Conservation (phyloP, 2,329 filamentous ascomycete species). For the Fusarium phyllophilum region DNA sequence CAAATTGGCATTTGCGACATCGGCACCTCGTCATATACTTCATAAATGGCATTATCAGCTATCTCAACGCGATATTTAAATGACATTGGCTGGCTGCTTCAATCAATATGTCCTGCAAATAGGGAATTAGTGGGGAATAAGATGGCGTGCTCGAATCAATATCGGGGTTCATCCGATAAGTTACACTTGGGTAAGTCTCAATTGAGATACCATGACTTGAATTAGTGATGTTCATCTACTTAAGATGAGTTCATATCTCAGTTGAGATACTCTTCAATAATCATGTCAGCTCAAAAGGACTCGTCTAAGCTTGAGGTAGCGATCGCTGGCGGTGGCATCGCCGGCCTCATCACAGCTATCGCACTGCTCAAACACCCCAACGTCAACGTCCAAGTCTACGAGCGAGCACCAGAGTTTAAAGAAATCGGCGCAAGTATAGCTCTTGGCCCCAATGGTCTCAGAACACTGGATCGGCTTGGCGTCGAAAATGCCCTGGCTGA, state of each 20-base stretch:
- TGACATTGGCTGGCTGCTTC: neutral
- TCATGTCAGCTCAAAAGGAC: neutral
- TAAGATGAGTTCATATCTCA: neutral
- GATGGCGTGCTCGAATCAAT: conserved; percentile 12
- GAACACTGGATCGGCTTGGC: conserved; percentile 49
- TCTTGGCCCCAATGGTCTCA: conserved; percentile 63
- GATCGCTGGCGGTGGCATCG: conserved; percentile 62
- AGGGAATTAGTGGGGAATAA: conserved; percentile 16
- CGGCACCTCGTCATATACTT: neutral
- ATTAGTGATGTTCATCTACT: neutral
- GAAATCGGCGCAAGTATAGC: conserved; percentile 53
- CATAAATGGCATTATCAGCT: neutral
- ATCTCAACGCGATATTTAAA: neutral
- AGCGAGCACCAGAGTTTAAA: conserved; percentile 56
- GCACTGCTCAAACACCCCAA: conserved; percentile 54
- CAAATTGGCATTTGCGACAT: neutral
- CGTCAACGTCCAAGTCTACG: conserved; percentile 60
- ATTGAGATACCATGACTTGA: conserved; percentile 15
- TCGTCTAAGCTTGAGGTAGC: conserved; percentile 44
- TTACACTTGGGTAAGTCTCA: neutral
- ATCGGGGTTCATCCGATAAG: neutral
- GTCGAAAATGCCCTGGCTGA: neutral
- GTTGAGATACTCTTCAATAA: rapidly evolving
- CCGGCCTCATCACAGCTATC: conserved; percentile 59
- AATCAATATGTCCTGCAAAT: neutral